These are phyloP conservation scores for Kuraishia ogatae DNA, from an alignment of 805 yeast species.

Conservation along the genomic window DNA sequence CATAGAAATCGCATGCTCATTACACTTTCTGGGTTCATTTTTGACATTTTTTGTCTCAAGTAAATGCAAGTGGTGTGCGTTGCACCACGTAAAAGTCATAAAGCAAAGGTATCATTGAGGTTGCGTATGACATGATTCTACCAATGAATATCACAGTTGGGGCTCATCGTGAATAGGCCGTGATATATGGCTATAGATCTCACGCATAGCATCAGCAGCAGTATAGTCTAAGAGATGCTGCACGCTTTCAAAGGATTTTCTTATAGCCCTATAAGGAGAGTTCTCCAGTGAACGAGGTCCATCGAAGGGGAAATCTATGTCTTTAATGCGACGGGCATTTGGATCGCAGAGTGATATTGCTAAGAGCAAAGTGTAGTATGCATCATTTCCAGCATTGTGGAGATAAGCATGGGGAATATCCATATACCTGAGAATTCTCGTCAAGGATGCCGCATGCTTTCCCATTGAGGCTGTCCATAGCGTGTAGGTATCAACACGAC, in stretches of 20 bases:
- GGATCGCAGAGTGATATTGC: slow-evolving; percentile 46
- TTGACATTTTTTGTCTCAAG: background rate
- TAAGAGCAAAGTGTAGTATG: slow-evolving; percentile 50
- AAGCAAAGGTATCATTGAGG: too few species aligned
- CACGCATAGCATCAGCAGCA: background rate
- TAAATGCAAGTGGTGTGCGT: too few species aligned
- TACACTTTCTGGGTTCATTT: too few species aligned
- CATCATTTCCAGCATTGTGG: slow-evolving; percentile 70
- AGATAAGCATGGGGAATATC: slow-evolving; percentile 48
- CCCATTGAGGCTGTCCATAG: slow-evolving; percentile 34
- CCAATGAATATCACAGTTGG: background rate
- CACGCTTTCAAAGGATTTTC: background rate
- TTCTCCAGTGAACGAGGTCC: background rate
- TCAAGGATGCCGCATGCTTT: slow-evolving; percentile 31
- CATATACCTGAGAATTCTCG: slow-evolving; percentile 34
- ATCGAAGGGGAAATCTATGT: background rate
- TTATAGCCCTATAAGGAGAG: background rate
- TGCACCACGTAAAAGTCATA: too few species aligned
- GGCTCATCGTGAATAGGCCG: background rate
- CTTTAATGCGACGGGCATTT: slow-evolving; percentile 1
- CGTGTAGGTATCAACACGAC: slow-evolving; percentile 36
- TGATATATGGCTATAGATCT: background rate
- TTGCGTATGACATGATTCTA: too few species aligned
- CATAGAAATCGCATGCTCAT: too few species aligned
- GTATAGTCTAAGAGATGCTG: background rate